Percentiles rank a stretch among this genome's conserved stretches.
phyloP scores from a whole-genome alignment of 2,329 filamentous ascomycete genomes.

The Fusarium torreyae region DNA sequence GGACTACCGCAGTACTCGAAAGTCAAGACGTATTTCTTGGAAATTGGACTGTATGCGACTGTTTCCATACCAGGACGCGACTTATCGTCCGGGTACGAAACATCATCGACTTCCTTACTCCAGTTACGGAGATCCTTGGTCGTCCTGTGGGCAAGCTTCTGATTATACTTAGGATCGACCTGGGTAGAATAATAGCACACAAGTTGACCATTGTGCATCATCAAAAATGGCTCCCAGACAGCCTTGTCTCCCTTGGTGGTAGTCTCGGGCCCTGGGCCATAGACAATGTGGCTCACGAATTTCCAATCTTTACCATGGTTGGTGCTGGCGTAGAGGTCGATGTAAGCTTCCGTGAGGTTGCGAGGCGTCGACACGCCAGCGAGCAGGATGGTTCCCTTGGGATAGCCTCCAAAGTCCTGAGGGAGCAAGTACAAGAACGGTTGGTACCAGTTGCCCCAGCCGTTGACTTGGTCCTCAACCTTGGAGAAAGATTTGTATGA shows the following conservation, averaged over 20 bases:
- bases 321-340: background rate
- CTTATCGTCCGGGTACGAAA: background rate
- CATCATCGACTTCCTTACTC: background rate
- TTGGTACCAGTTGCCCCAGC: slow-evolving; percentile 1
- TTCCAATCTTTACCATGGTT: background rate
- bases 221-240: background rate
- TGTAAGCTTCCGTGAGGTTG: background rate
- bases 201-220: background rate
- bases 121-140: background rate
- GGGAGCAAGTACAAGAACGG: background rate
- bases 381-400: background rate
- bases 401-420: background rate
- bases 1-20: background rate
- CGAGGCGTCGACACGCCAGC: background rate
- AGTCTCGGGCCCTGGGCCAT: background rate
- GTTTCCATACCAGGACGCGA: background rate
- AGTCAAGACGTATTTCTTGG: background rate
- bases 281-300: background rate
- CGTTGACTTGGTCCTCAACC: background rate
- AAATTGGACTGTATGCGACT: background rate
- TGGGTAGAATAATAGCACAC: background rate
- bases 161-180: background rate
- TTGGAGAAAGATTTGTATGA: background rate
- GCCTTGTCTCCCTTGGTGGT: background rate
- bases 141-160: background rate